Evolutionary conservation across 2,329 filamentous ascomycete species (phyloP), one percentile per base, ranked within the genome.

Genomic region (Aspergillus proliferans): DNA sequence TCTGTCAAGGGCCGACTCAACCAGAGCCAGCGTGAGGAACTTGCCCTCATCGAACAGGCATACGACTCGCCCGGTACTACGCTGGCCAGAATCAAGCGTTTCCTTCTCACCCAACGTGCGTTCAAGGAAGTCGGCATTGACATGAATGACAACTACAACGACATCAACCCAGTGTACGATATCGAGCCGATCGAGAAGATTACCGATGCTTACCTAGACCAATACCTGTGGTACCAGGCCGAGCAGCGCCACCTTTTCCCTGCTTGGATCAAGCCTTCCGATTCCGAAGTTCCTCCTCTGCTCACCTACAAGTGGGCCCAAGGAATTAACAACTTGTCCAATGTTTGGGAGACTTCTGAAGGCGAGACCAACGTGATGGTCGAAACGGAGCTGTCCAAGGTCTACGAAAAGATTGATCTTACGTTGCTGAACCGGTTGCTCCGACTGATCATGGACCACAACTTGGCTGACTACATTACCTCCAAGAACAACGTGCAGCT

Each of bases 141-240:
- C 66, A 98, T 98, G 93, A 98, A 98, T 69, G 93, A 98, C 74
- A 98, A 98, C 65, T 98, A 98, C 74, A 97, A 85, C 76, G 92
- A 89, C 15, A 98, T 98, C 76, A 98, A 98, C 65, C 94, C 93
- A 0, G 93, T 98, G 1, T 98, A 98, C 66, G 93, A 98, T 58
- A 93, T 98, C 52, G 94, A 98, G 71, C 93, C 93, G 0, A 96
- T 98, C 51, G 93, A 98, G 76, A 98, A 98, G 76, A 98, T 98
- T 60, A 98, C 92, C 36, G 93, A 98, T 71, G 94, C 93, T 2
- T 98, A 98, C 62, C 82, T 98, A 44, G 93, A 98, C 63, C 94
- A 98, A 65, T 98, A 98, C 63, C 79, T 98, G 8, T 98, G 94
- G 93, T 98, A 98, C 65, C 93, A 98, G 71, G 93, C 94, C 39